A percentile compares a stretch with the other conserved stretches of the same genome.
Evolutionary conservation across 495 filamentous ascomycete species (phyloP).

Genomic region (Clohesyomyces aquaticus): DNA sequence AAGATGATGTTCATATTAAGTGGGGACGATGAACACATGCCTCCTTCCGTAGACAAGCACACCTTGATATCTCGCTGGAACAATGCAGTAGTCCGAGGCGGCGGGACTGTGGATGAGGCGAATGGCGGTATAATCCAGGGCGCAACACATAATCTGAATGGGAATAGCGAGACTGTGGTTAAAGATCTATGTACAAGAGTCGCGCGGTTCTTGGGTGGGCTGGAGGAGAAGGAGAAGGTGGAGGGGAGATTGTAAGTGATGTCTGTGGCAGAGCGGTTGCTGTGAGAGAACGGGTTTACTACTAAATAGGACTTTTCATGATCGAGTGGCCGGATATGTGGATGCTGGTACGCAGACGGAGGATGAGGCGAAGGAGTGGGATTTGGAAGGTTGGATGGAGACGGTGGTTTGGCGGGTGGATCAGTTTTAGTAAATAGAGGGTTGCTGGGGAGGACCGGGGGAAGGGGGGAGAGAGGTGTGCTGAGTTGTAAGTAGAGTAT

Average conservation of each 20-base stretch:
- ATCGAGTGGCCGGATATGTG: neutral
- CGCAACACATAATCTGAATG: conserved; percentile 65
- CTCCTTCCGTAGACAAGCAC: conserved; percentile 64
- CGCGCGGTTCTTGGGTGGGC: conserved; percentile 56
- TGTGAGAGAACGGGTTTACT: neutral
- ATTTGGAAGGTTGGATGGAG: no score
- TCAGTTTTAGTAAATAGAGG: no score
- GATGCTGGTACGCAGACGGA: neutral
- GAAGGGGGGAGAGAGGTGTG: no score
- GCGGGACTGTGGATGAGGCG: conserved; percentile 56
- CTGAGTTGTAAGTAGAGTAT: no score
- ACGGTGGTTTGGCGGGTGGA: no score
- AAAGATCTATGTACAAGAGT: conserved; percentile 60
- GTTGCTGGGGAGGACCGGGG: no score
- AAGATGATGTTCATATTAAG: conserved; percentile 70
- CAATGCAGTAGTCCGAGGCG: conserved; percentile 49
- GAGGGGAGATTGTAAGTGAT: conserved; percentile 5
- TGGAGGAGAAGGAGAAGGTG: conserved; percentile 42
- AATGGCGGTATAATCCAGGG: conserved; percentile 61
- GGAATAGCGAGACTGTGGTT: conserved; percentile 51
- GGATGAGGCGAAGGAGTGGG: neutral
- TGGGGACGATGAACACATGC: conserved; percentile 73
- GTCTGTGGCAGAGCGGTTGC: no score
- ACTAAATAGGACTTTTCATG: no score
- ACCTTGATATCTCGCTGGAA: conserved; percentile 68